Base-by-base conservation (phyloP, 2,329 filamentous ascomycete genomes). In the Trichoderma koningiopsis region DNA sequence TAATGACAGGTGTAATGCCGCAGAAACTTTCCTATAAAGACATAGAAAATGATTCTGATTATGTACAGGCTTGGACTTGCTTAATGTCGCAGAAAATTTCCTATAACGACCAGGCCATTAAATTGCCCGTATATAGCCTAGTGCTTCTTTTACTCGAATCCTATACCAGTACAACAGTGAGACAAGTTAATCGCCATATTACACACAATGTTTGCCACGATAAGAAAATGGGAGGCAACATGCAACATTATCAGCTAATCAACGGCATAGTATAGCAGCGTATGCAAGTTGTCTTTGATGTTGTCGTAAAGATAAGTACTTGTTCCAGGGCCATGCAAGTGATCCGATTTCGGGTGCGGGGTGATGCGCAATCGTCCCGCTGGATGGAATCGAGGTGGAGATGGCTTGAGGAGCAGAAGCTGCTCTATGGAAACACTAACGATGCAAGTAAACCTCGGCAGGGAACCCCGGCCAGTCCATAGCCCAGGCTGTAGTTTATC, bases 271-370 rank as follows among this genome's bases (percentile, higher is more conserved):
- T n/a, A 8, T n/a, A 10, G 40, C 40, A 43, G 37, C 14, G 6
- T 16, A 10, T 33, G 31, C 8, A 19, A 19, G 37, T 19, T 6
- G 16, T 19, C 40, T n/a, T 19, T 43, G 40, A 43, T n/a, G 16
- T n/a, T 43, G 40, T 43, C 37, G 2, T 3, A 43, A n/a, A 63
- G 16, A 6, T 11, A 40, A 5, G 1, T 22, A 22, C 8, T 29
- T 27, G 7, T 53, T 22, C 29, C 49, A 16, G 33, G 24, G 52
- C 35, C 8, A 65, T 43, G 40, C 40, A 43, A 8, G 40, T 43
- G 3, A 43, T 52, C 62, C 62, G 62, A 65, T 37, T 57, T 65
- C 62, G 62, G 62, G 62, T 57, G 62, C 62, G 62, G 62, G 62
- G 35, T 56, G 52, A 24, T 56, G 52, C 4, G 19, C 40, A 19